These are phyloP conservation scores for Kuraishia ogatae DNA, from an alignment of 805 yeast species.

Conservation along the genomic window DNA sequence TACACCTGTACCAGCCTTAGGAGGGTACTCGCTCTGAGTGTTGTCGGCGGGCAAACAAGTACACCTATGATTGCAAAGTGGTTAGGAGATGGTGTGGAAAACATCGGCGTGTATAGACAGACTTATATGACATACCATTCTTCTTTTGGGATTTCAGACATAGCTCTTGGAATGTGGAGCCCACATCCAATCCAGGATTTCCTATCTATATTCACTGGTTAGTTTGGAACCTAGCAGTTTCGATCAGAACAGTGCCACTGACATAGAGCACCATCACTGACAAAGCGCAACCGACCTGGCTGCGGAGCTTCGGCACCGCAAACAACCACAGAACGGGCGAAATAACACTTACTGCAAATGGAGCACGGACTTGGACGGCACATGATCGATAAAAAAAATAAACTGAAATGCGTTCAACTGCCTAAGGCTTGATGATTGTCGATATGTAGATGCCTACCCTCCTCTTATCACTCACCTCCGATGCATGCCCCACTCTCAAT, in stretches of 20 bases:
- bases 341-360: constrained; percentile 17
- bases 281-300: too few relatives aligned
- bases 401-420: too few relatives aligned
- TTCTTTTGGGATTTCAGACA: constrained; percentile 25
- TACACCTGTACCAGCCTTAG: constrained; percentile 25
- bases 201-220: constrained; percentile 8
- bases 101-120: neutral
- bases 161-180: constrained; percentile 30
- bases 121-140: constrained; percentile 18
- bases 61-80: constrained; percentile 9
- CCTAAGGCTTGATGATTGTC: too few relatives aligned
- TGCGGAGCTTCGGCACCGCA: too few relatives aligned
- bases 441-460: neutral
- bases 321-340: neutral
- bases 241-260: too few relatives aligned
- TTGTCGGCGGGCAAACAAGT: constrained; percentile 20
- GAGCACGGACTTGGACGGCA: constrained; percentile 27
- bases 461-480: too few relatives aligned
- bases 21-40: constrained; percentile 25
- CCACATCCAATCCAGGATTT: constrained; percentile 39
- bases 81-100: neutral
- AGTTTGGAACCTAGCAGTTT: too few relatives aligned
- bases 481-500: too few relatives aligned
- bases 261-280: too few relatives aligned
- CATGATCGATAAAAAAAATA: constrained; percentile 20